Base-by-base conservation (phyloP, 208 protist species). In the Entamoeba invadens region DNA sequence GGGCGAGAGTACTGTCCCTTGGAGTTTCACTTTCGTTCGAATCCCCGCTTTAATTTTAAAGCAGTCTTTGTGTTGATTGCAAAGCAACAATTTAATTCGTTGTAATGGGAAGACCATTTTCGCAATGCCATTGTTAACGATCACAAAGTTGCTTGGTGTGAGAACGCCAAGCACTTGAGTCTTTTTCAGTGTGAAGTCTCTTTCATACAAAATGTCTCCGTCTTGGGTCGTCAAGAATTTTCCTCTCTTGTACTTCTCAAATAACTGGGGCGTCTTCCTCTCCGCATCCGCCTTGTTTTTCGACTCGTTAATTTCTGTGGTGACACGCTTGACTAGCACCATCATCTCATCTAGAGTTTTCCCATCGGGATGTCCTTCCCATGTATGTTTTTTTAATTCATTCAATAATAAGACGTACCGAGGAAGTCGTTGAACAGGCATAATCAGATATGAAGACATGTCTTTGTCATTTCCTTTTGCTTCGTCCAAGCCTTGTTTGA, bases 381-480 rank as follows among this genome's bases (percentile, higher is more conserved):
- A 87, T 87, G 57, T 87, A n/a, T 87, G 57, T n/a, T 87, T 87
- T 87, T 87, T 87, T 87, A 87, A n/a, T 87, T 87, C 57, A 87
- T 87, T 87, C 38, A 87, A 87, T 87, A 87, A 87, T 87, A 87
- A 87, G 38, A 87, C 57, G 8, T 87, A 87, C 21, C 57, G 31
- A 42, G 57, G 57, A 16, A 87, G 21, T 87, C 57, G 31, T 87
- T 87, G 57, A 87, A 87, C 38, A 42, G 57, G 57, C 57, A 87
- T 87, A 87, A 87, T 87, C 38, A 87, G 38, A 87, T 87, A 87
- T 12, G 57, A 87, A 35, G 57, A 87, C 57, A 87, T 87, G 38
- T 87, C 57, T 38, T 87, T 87, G 38, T 87, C 57, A n/a, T 87
- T 87, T 8, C 57, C 57, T n/a, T 87, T 87, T n/a, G 31, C 57